Percentiles rank a stretch among this genome's conserved stretches.
These are phyloP conservation scores for Kuraishia borneana DNA, from an alignment of 805 yeast genomes.

Conservation along the genomic window DNA sequence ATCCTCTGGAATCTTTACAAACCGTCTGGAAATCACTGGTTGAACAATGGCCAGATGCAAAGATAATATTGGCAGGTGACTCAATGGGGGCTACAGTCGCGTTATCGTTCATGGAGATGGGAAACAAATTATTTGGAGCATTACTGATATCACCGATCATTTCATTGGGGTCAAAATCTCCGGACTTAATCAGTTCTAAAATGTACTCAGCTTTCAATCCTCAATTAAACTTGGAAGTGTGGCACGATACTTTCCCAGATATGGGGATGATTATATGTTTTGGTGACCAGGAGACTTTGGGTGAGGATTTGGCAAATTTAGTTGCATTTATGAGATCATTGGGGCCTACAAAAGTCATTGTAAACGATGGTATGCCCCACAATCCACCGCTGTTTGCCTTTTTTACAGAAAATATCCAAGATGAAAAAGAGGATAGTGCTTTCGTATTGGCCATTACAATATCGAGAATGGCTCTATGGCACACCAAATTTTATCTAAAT, in stretches of 20 bases:
- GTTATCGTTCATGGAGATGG: constrained; percentile 11
- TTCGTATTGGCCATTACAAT: constrained; percentile 25
- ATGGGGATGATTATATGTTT: constrained; percentile 28
- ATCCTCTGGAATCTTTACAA: constrained; percentile 15
- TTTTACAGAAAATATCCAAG: constrained; percentile 27
- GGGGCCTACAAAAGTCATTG: constrained; percentile 22
- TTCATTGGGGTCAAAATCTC: constrained; percentile 7
- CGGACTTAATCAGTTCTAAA: constrained; percentile 10
- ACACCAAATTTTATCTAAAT: constrained; percentile 16
- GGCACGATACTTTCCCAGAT: constrained; percentile 29
- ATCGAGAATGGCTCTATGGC: constrained; percentile 33
- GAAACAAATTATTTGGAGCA: constrained; percentile 11
- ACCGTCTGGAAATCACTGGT: constrained; percentile 21
- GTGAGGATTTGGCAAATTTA: constrained; percentile 24
- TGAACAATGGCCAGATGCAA: constrained; percentile 13
- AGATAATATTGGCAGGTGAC: constrained; percentile 29
- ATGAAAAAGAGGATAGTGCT: constrained; percentile 30
- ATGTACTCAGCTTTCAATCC: constrained; percentile 4
- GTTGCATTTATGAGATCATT: constrained; percentile 12
- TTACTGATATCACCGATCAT: constrained; percentile 17
- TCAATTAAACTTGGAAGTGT: constrained; percentile 16
- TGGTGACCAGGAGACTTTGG: constrained; percentile 30
- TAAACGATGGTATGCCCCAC: constrained; percentile 25
- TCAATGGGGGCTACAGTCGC: constrained; percentile 36
- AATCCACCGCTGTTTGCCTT: constrained; percentile 36